Base-by-base conservation (phyloP, 2,329 filamentous ascomycete genomes). In the Ophiosphaerella korrae region DNA sequence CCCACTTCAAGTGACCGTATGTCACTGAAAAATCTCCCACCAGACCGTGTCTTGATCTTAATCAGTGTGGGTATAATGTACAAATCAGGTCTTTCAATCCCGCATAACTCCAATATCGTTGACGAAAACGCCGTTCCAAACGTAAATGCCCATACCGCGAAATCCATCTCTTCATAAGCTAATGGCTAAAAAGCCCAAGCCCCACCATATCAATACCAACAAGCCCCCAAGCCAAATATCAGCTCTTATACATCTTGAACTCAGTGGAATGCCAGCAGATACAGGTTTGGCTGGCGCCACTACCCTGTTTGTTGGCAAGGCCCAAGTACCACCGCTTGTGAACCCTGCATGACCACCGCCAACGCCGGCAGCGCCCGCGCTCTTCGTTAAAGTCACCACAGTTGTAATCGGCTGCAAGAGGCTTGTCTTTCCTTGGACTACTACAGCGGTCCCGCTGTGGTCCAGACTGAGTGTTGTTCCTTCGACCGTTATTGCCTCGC, bases 381-480 rank as follows among this genome's bases (percentile, higher is more conserved):
- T 50, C 16, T 43, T 57, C 3, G 48, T 58, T 37, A 61, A 32
- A 7, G 58, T 63, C 9, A 62, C 55, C n/a, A 68, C 47, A 7
- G 58, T 68, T 1, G 63, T 68, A 3, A 54, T 53, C 3, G 63
- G 63, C 33, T 51, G 37, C 44, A 70, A 41, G 4, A 52, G 24
- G 29, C 55, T 67, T 42, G 63, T 67, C 16, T 45, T 54, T 3
- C 64, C 66, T 42, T 66, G 62, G 0, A 70, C 48, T 11, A 72
- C 52, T 4, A 66, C 58, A 14, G 57, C 64, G 2, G 67, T 66
- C n/a, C 63, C 67, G 2, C 55, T 52, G 16, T 64, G 50, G n/a
- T 55, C 58, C 8, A 74, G 58, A 41, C 71, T 72, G 7, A 75
- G 39, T 3, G 62, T 66, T 3, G 61, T 68, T 3, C 72, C 72